Evolutionary conservation across 306 rosid genomes (phyloP).

Genomic region (Gastrolobium bilobum): DNA sequence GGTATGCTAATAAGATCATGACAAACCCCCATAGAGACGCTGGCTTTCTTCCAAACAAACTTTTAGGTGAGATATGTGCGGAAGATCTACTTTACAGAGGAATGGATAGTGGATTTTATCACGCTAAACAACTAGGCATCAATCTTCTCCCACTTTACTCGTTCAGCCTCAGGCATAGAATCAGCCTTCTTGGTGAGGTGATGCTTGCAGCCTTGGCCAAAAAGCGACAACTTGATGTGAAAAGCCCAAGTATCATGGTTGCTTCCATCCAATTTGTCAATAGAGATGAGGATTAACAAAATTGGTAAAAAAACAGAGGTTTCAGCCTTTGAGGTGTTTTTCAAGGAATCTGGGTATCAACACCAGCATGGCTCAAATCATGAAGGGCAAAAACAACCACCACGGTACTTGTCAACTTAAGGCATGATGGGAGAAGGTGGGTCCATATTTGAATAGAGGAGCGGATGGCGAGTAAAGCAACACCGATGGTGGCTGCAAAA

Average conservation of each 20-base stretch:
- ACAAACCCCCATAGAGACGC: no score
- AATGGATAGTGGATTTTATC: not conserved
- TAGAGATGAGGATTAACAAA: not conserved
- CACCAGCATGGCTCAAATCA: not conserved
- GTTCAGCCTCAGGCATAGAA: not conserved
- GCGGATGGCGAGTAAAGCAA: not conserved
- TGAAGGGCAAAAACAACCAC: not conserved
- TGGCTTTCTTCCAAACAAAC: no score
- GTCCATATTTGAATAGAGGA: not conserved
- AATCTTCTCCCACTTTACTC: not conserved
- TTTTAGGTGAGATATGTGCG: no score
- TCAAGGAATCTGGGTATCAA: not conserved
- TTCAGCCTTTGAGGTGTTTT: not conserved
- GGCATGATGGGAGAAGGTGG: not conserved
- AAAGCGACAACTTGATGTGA: not conserved
- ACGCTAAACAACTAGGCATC: not conserved
- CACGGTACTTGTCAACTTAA: not conserved
- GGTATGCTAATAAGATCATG: no score
- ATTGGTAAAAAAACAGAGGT: not conserved
- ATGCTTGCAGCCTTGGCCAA: no score
- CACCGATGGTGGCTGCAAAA: not conserved
- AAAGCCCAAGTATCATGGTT: not conserved
- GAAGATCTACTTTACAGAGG: no score
- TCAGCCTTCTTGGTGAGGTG: not conserved
- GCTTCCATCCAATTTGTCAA: not conserved